Conservation (phyloP, 2,329 filamentous ascomycete species). For the Chaetomium globosum region DNA sequence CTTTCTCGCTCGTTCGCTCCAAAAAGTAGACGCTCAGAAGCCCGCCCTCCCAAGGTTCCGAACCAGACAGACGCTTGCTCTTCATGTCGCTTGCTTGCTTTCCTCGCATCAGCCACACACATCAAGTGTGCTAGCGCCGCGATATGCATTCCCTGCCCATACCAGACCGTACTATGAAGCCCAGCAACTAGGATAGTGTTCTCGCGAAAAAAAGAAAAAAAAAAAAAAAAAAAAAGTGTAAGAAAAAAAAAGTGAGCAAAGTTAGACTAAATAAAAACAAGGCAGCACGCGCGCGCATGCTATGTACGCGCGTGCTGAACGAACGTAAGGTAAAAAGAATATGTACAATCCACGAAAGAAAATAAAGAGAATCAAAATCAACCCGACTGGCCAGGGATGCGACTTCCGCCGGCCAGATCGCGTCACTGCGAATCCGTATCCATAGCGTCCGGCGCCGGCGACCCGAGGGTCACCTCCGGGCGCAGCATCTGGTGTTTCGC, state of each 20-base stretch:
- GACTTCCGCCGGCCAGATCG: neutral
- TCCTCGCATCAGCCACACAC: neutral
- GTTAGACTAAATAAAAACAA: neutral
- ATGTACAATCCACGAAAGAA: neutral
- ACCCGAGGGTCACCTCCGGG: constrained; percentile 37
- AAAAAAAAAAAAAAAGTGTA: neutral
- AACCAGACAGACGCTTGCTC: too few species aligned
- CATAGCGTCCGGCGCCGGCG: constrained; percentile 36
- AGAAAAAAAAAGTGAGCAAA: neutral
- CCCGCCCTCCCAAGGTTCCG: neutral
- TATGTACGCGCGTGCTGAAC: constrained; percentile 1
- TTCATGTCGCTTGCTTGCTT: neutral
- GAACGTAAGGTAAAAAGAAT: neutral
- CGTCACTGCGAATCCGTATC: constrained; percentile 31
- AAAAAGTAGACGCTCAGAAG: neutral
- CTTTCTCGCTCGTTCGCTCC: neutral
- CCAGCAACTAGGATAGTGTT: neutral
- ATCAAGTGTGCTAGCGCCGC: neutral
- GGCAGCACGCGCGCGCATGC: neutral
- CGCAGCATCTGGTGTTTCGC: constrained; percentile 24
- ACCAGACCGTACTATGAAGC: neutral
- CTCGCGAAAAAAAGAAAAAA: neutral
- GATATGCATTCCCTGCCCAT: too few species aligned
- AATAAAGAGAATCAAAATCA: constrained; percentile 4
- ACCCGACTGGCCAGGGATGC: neutral